Base-by-base conservation (phyloP, 257 asterid genomes). In the Vinca minor region DNA sequence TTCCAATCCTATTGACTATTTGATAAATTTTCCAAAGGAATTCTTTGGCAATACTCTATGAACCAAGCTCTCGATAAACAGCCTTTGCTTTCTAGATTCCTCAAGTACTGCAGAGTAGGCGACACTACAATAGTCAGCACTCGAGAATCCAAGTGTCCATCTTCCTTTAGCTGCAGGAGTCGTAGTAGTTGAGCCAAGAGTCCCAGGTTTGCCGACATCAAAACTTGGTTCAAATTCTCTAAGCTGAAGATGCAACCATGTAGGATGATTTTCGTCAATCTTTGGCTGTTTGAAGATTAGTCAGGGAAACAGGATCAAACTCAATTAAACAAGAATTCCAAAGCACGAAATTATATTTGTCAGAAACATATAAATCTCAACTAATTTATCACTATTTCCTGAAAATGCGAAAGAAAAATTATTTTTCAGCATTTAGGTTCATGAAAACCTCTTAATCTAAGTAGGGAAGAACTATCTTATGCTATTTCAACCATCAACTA, bases 191-290 rank as follows among this genome's bases (percentile, higher is more conserved):
- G 69, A 42, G 35, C 21, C 60, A 25, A 41, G 21, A 35, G 48
- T 35, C 65, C 34, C 44, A 0, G 35, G 31, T 26, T 45, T 46
- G 18, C 42, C 35, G 8, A 36, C 39, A 21, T 47, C 58, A 14
- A 45, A 15, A 56, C 59, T 63, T 31, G 74, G 74, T 39, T 63
- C 58, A 46, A 63, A 42, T 2, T 70, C 70, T 70, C 74, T 57
- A 28, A 70, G 64, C 23, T 44, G 69, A 45, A 70, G 59, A 35
- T 32, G 74, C 57, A 63, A 56, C 74, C 74, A 64, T 63, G 70
- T 32, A 7, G 61, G 69, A 62, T 70, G 74, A 45, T 63, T 56
- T 45, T 70, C 69, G 23, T 62, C 74, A 54, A 70, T 55, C 49
- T 47, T 63, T 6, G 64, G 69, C 74, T 70, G 60, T 63, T 63